Percentiles rank a stretch among this genome's conserved stretches.
phyloP scores from a whole-genome alignment of 2,329 filamentous ascomycete genomes.

The Rosellinia necatrix region DNA sequence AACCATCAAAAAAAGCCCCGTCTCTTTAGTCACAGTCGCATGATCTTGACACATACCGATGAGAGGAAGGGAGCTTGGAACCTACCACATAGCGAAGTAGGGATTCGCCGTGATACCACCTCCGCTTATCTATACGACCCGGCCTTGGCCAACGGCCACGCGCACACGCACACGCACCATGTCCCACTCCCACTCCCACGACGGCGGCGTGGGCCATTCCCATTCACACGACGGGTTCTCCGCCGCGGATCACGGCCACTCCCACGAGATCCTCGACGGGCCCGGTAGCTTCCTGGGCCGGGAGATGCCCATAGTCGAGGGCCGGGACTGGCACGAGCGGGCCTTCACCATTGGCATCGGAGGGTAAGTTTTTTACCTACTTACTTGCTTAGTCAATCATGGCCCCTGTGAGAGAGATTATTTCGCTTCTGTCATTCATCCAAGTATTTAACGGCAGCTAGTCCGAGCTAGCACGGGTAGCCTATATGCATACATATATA shows the following conservation, averaged over 20 bases:
- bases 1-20: background rate
- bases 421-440: too few species aligned
- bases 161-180: conserved; percentile 32
- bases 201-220: conserved; percentile 50
- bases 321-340: conserved; percentile 82
- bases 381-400: too few species aligned
- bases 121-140: too few species aligned
- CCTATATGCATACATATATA: background rate
- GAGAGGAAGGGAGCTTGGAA: background rate
- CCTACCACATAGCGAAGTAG: background rate
- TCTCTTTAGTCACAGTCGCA: conserved; percentile 18
- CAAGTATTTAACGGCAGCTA: too few species aligned
- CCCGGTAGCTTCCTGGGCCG: conserved; percentile 87
- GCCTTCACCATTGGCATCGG: conserved; percentile 98
- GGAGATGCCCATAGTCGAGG: conserved; percentile 92
- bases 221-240: conserved; percentile 57
- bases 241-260: conserved; percentile 83
- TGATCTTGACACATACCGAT: conserved; percentile 16
- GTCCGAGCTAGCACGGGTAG: too few species aligned
- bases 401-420: too few species aligned
- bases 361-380: too few species aligned
- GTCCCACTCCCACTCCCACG: conserved; percentile 60
- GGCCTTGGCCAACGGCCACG: too few species aligned
- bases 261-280: conserved; percentile 92
- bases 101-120: too few species aligned